phyloP scores from a whole-genome alignment of 345 rosid species.

The Aquilaria malaccensis region DNA sequence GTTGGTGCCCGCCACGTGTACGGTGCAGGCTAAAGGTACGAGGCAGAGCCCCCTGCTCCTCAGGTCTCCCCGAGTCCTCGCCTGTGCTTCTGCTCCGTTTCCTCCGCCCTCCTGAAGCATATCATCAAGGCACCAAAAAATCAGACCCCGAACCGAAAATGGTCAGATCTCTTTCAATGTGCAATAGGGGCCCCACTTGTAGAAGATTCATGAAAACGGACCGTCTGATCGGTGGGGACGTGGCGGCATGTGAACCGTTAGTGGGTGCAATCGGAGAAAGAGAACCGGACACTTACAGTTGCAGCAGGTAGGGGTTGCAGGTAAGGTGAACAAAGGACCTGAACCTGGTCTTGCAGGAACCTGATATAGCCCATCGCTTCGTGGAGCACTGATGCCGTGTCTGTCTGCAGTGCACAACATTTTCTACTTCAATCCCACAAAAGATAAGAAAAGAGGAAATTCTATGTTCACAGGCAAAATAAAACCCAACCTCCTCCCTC shows the following conservation, averaged over 20 bases:
- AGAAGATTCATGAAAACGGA: too few species aligned
- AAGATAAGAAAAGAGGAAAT: background rate
- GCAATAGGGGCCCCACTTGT: too few species aligned
- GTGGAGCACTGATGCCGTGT: constrained; percentile 86
- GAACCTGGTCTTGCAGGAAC: constrained; percentile 89
- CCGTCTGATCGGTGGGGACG: too few species aligned
- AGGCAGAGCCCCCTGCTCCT: constrained; percentile 82
- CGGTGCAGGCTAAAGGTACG: constrained; percentile 59
- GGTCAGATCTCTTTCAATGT: too few species aligned
- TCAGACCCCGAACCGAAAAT: too few species aligned
- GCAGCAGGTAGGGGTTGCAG: constrained; percentile 43
- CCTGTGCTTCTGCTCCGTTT: constrained; percentile 22
- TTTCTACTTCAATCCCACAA: background rate
- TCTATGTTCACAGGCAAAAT: constrained; percentile 2
- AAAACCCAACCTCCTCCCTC: constrained; percentile 3
- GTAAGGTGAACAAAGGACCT: constrained; percentile 81
- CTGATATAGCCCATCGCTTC: constrained; percentile 97
- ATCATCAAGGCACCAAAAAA: background rate
- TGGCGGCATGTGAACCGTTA: too few species aligned
- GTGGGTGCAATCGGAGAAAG: too few species aligned
- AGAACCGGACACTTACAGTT: background rate
- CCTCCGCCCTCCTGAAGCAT: constrained; percentile 30
- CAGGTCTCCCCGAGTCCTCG: constrained; percentile 31
- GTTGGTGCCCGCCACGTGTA: constrained; percentile 51
- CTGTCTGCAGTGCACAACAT: constrained; percentile 50